phyloP scores from a whole-genome alignment of 768 basidiomycete genomes.

The Clitopilus hobsonii region DNA sequence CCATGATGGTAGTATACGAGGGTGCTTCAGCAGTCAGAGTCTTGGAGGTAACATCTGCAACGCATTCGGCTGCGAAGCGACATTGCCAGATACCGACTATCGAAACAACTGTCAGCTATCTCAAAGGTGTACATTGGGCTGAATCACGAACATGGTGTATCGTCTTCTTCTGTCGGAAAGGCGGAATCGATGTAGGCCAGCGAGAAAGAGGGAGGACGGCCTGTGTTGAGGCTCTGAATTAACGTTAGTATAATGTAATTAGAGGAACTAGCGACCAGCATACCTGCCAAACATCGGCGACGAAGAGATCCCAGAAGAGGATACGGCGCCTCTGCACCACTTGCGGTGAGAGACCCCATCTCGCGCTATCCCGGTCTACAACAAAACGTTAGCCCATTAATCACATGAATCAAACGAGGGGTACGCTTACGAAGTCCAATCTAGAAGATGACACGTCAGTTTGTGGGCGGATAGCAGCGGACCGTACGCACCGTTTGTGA shows the following conservation, averaged over 20 bases:
- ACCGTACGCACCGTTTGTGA: slow-evolving; percentile 48
- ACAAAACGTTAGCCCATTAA: background rate
- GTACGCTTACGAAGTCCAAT: slow-evolving; percentile 69
- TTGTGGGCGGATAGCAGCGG: background rate
- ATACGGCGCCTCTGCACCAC: slow-evolving; percentile 62
- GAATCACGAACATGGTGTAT: slow-evolving; percentile 19
- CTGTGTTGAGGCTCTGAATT: slow-evolving; percentile 59
- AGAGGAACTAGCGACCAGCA: slow-evolving; percentile 11
- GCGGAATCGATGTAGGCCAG: slow-evolving; percentile 65
- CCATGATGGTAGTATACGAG: slow-evolving; percentile 59
- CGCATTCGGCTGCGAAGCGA: slow-evolving; percentile 61
- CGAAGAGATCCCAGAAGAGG: slow-evolving; percentile 77
- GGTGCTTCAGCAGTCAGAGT: slow-evolving; percentile 65
- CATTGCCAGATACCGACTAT: slow-evolving; percentile 59
- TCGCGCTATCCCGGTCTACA: slow-evolving; percentile 59
- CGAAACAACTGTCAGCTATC: background rate
- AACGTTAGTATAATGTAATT: background rate
- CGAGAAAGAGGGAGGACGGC: slow-evolving; percentile 66
- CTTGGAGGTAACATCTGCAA: slow-evolving; percentile 56
- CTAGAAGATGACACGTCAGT: slow-evolving; percentile 22
- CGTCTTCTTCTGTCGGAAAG: slow-evolving; percentile 40
- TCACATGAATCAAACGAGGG: background rate
- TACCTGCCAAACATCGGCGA: slow-evolving; percentile 68
- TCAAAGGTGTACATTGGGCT: background rate
- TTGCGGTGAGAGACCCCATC: slow-evolving; percentile 59